These are phyloP conservation scores for Pterulicium gracile DNA, from an alignment of 1,284 basidiomycete genomes.

Conservation along the genomic window DNA sequence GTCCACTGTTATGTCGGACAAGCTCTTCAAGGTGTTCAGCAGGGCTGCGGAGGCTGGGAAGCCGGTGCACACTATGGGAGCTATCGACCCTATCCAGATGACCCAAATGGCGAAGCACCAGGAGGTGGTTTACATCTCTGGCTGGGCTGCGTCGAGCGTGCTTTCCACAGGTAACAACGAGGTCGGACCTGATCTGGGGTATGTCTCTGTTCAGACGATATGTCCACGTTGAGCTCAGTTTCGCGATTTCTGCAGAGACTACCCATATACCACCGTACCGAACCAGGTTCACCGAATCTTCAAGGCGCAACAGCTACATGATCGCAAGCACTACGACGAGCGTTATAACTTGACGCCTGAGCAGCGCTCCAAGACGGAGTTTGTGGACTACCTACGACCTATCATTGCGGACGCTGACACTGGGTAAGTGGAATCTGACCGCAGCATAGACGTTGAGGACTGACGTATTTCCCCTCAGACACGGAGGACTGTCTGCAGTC, in stretches of 20 bases:
- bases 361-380: slow-evolving; percentile 57
- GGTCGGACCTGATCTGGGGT: slow-evolving; percentile 97
- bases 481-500: slow-evolving; percentile 88
- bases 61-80: slow-evolving; percentile 82
- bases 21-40: slow-evolving; percentile 61
- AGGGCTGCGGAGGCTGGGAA: slow-evolving; percentile 52
- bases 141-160: slow-evolving; percentile 85
- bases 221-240: too few relatives aligned
- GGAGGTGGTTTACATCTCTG: slow-evolving; percentile 92
- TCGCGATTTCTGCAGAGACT: slow-evolving; percentile 73
- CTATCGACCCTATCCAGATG: slow-evolving; percentile 89
- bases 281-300: slow-evolving; percentile 85
- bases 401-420: slow-evolving; percentile 95
- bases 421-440: slow-evolving; percentile 42
- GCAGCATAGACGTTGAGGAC: neutral
- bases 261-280: slow-evolving; percentile 90
- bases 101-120: slow-evolving; percentile 96
- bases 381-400: slow-evolving; percentile 84
- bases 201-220: slow-evolving; percentile 18
- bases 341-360: slow-evolving; percentile 58
- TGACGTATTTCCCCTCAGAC: slow-evolving; percentile 30
- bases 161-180: slow-evolving; percentile 89
- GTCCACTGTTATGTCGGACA: slow-evolving; percentile 71
- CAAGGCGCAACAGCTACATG: slow-evolving; percentile 79
- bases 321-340: slow-evolving; percentile 82